Evolutionary conservation across 805 yeast genomes (phyloP), one percentile per base, ranked within the genome.

Genomic region (Metschnikowia shivogae): DNA sequence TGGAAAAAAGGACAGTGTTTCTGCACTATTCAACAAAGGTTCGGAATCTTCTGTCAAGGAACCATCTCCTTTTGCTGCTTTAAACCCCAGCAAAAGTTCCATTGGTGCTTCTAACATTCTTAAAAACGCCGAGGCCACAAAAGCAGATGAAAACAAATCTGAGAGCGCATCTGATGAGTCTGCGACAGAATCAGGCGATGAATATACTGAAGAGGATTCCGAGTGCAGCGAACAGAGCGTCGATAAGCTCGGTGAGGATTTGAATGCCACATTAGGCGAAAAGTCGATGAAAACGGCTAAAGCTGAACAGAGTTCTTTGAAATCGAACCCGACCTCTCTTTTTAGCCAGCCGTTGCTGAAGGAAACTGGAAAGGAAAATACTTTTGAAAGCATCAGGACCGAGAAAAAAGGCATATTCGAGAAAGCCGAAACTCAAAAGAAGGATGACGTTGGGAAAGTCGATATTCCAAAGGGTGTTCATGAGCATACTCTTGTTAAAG

Each of bases 51-150:
- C 8, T 37, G n/a, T 20, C n/a, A 12, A 13, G 27, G 29, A 39
- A 19, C 27, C 41, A 13, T 39, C 42, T 9, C 42, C 42, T 6
- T 39, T 39, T 31, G 19, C 42, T 7, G 36, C 32, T 13, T 39
- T 39, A 29, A 22, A 22, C 12, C 6, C 26, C 26, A 22, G 8
- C 26, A 5, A 22, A 22, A 22, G 8, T 22, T 22, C 26, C 6
- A 22, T 22, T 22, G 26, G 26, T 22, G 4, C 26, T 22, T 7
- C 8, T 7, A 22, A 22, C 8, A 5, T 22, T 22, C 3, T 7
- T 5, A 7, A 22, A 22, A 7, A 22, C 26, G 2, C 26, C 8
- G 26, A 22, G 26, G 26, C 1, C 8, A 22, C 6, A 22, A 22
- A 7, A 22, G 3, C 26, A 22, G 26, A 22, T 22, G 26, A 22